Percentiles rank a stretch among this genome's conserved stretches.
Conservation (phyloP, 176 grass and related monocot species). For the Miscanthus lutarioriparius region DNA sequence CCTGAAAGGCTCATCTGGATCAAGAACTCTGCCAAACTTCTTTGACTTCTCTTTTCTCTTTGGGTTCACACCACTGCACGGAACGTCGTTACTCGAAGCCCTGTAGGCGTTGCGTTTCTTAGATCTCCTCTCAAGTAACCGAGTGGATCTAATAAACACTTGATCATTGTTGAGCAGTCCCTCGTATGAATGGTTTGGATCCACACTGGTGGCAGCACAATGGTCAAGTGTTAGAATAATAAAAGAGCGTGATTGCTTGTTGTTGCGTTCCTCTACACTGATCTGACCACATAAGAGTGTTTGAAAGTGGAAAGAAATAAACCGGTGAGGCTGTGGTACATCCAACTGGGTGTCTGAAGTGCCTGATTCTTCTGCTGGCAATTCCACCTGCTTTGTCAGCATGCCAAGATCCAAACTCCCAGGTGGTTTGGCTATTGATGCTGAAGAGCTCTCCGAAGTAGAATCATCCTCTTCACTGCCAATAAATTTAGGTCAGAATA, state of each 20-base stretch:
- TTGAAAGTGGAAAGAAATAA: background rate
- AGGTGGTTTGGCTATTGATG: background rate
- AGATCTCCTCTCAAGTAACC: constrained; percentile 55
- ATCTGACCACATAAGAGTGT: background rate
- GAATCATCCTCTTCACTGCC: constrained; percentile 26
- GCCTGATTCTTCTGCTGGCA: constrained; percentile 26
- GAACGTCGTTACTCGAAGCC: constrained; percentile 22
- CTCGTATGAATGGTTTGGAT: background rate
- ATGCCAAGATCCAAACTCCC: background rate
- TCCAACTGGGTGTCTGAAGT: constrained; percentile 26
- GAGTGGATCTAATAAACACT: constrained; percentile 53
- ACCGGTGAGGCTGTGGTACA: constrained; percentile 29
- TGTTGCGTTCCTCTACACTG: background rate
- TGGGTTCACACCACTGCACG: background rate
- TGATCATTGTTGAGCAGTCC: constrained; percentile 34
- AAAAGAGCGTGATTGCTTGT: constrained; percentile 11
- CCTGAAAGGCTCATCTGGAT: constrained; percentile 57
- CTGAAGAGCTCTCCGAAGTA: background rate
- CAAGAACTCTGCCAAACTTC: constrained; percentile 51
- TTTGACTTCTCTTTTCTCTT: constrained; percentile 43
- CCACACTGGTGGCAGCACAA: constrained; percentile 20
- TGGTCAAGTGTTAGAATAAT: background rate
- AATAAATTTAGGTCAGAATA: constrained; percentile 12
- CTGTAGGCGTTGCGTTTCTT: constrained; percentile 41
- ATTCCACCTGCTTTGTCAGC: constrained; percentile 12